Evolutionary conservation across 176 grass and related monocot genomes (phyloP), one percentile per base, ranked within the genome.

Genomic region (maize (Zea mays)): DNA sequence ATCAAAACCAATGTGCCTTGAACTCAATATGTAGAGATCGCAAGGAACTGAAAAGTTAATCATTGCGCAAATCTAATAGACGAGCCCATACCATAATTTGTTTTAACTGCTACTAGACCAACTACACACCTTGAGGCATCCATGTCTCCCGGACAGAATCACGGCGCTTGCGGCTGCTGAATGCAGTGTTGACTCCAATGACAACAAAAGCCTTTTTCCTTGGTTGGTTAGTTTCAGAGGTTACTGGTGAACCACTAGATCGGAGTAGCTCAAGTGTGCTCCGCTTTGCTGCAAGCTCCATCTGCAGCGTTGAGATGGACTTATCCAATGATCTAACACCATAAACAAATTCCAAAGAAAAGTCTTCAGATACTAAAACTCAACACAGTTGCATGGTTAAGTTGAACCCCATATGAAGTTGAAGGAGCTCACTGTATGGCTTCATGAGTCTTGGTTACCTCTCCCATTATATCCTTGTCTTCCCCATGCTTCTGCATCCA

Each of bases 241-340:
- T 79, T 71, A 90, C 62, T 64, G 86, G 94, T 14, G 83, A 87
- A 46, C 85, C 68, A 80, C 83, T 85, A 48, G 75, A 69, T 6
- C 46, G 64, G 16, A 86, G 79, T 41, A 83, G 70, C 74, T 92
- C 91, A 69, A 85, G 71, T n/a, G 73, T 73, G 79, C 82, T 97
- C 50, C 91, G 78, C 79, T 92, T 94, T 12, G 95, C 91, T 6
- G 95, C 85, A 65, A 97, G 88, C 74, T 97, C 95, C 95, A 97
- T 94, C 79, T 97, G 95, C 64, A 97, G 86, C 20, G 95, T 97
- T 44, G 95, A 90, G 83, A 97, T 97, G 35, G 91, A 91, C 85
- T 97, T 97, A 84, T 97, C 95, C 87, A 97, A 86, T 74, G 79
- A 97, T 90, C 95, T 97, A 75, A 80, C 44, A 84, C 63, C 61